Base-by-base conservation (phyloP, 2,329 filamentous ascomycete genomes). In the Penicillium sp. region DNA sequence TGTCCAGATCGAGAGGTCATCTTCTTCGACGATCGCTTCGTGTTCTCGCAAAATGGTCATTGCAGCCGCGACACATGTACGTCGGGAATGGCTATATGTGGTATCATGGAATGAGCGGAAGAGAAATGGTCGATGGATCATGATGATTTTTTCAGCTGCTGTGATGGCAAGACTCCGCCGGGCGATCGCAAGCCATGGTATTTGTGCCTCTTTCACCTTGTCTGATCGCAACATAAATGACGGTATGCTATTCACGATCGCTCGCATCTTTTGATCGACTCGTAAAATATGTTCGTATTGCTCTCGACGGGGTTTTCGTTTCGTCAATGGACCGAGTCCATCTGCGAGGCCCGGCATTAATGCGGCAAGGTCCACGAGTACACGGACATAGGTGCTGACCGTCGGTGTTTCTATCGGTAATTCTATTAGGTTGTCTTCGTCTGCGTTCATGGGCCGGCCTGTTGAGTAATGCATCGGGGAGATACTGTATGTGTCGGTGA, bases 61-160 rank as follows among this genome's bases (percentile, higher is more conserved):
- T 13, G 68, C 63, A 2, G 69, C 68, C 0, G 68, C 64, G 10
- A 69, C 56, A 40, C 68, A 71, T 1, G 67, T 71, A 6, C 59
- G 51, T 9, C 69, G 57, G 1, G 68, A 68, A 11, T 66, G 65
- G 18, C 44, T 54, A 38, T 67, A 69, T 11, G 52, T 61, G 0
- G 61, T 55, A 28, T 68, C 65, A 13, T 58, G 46, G n/a, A 62
- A 65, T 32, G 60, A 68, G 22, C 59, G 60, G 22, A 66, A 68
- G 6, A 71, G 44, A 29, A 69, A 69, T 0, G 64, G 61, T 3
- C 69, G 62, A 47, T 72, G 69, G 16, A 72, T 69, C 67, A 71
- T 70, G 54, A 71, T 71, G 42, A 71, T 69, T 47, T 72, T 71
- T 46, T 71, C 66, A 2, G 63, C 62, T 1, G 68, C 64, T 0